These are phyloP conservation scores for Boehmeria nivea DNA, from an alignment of 306 rosid genomes.

Conservation along the genomic window DNA sequence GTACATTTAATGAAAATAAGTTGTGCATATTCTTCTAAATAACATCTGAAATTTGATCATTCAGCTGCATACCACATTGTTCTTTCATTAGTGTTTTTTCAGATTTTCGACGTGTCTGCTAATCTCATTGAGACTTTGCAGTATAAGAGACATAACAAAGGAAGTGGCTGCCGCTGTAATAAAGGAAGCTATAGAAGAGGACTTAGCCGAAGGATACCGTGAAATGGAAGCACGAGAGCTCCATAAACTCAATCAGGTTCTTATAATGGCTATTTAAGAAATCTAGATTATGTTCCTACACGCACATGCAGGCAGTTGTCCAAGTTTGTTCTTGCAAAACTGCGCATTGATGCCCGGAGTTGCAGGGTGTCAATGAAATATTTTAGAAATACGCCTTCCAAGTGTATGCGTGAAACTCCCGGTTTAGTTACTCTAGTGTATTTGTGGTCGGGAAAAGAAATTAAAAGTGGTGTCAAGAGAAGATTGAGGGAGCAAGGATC, in stretches of 20 bases:
- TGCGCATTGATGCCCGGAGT: too few relatives aligned
- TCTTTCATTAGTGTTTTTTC: background rate
- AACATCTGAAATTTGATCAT: too few relatives aligned
- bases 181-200: slow-evolving; percentile 84
- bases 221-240: slow-evolving; percentile 83
- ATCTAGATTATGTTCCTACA: background rate
- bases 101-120: slow-evolving; percentile 17
- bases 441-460: too few relatives aligned
- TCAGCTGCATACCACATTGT: too few relatives aligned
- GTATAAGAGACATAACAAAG: slow-evolving; percentile 93
- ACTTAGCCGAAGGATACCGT: slow-evolving; percentile 84
- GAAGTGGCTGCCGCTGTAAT: slow-evolving; percentile 89
- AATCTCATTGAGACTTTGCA: slow-evolving; percentile 35
- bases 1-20: too few relatives aligned
- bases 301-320: background rate
- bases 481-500: background rate
- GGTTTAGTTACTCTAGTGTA: background rate
- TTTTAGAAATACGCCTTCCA: too few relatives aligned
- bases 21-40: too few relatives aligned
- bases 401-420: background rate
- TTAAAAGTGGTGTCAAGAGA: background rate
- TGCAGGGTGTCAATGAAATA: too few relatives aligned
- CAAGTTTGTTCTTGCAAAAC: too few relatives aligned
- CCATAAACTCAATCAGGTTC: slow-evolving; percentile 59
- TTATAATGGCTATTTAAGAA: background rate